Evolutionary conservation across 495 filamentous ascomycete species (phyloP).

Genomic region (Oidiodendron maius): DNA sequence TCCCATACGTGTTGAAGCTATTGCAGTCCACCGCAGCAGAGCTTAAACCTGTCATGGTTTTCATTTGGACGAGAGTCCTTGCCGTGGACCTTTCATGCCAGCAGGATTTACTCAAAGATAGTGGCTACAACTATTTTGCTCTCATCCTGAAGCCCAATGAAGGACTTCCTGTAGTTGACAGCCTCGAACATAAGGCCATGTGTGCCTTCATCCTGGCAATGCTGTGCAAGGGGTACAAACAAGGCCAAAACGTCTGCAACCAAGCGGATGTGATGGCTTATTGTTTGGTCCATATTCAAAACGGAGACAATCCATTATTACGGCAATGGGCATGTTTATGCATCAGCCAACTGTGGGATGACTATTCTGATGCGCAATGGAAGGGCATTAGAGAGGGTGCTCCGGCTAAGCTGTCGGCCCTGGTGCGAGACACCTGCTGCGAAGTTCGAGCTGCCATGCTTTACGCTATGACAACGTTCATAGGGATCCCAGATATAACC

Average conservation of each 20-base stretch:
- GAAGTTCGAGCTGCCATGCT: slow-evolving; percentile 93
- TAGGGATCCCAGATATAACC: slow-evolving; percentile 89
- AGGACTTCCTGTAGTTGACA: slow-evolving; percentile 75
- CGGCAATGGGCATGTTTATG: slow-evolving; percentile 96
- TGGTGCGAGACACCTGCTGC: slow-evolving; percentile 84
- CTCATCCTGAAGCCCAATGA: slow-evolving; percentile 78
- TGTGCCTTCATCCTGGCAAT: slow-evolving; percentile 96
- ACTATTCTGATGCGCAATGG: slow-evolving; percentile 90
- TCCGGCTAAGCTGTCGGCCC: slow-evolving; percentile 66
- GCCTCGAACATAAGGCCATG: slow-evolving; percentile 95
- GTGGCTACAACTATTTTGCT: slow-evolving; percentile 94
- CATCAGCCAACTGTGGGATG: slow-evolving; percentile 90
- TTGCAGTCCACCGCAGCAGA: slow-evolving; percentile 92
- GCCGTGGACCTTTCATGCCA: slow-evolving; percentile 93
- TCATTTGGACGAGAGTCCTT: slow-evolving; percentile 96
- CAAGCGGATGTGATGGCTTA: slow-evolving; percentile 80
- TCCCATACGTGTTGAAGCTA: slow-evolving; percentile 94
- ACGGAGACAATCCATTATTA: slow-evolving; percentile 79
- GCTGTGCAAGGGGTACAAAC: slow-evolving; percentile 88
- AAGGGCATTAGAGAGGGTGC: slow-evolving; percentile 79
- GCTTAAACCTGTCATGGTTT: slow-evolving; percentile 97
- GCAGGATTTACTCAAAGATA: slow-evolving; percentile 88
- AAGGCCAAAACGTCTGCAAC: slow-evolving; percentile 83
- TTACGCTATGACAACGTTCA: slow-evolving; percentile 85
- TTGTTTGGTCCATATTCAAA: slow-evolving; percentile 73